phyloP scores from a whole-genome alignment of 2,329 filamentous ascomycete species.

The Grosmannia clavigera region DNA sequence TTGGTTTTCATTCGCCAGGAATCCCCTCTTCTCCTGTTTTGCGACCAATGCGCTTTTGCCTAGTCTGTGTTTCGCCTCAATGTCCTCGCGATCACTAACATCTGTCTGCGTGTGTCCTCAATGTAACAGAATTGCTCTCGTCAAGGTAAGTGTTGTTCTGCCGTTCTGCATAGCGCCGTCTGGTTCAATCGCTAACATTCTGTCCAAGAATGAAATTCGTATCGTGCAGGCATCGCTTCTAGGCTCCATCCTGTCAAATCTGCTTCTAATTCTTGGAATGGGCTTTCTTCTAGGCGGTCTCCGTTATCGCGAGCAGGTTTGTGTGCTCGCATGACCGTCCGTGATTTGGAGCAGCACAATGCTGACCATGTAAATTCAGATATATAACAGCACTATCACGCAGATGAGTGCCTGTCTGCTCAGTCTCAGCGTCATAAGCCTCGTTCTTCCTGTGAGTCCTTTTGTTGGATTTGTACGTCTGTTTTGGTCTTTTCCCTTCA shows the following conservation, averaged over 20 bases:
- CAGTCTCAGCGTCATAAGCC: conserved; percentile 79
- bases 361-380: conserved; percentile 26
- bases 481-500: too few relatives aligned
- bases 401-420: conserved; percentile 93
- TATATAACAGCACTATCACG: conserved; percentile 91
- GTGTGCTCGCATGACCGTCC: conserved; percentile 8
- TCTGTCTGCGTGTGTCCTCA: conserved; percentile 11
- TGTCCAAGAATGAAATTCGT: conserved; percentile 59
- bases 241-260: conserved; percentile 79
- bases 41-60: not conserved
- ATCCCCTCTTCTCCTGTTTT: not conserved
- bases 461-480: not conserved
- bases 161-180: not conserved
- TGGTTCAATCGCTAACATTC: conserved; percentile 14
- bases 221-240: conserved; percentile 86
- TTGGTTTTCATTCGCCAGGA: conserved; percentile 1
- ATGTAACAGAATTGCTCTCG: conserved; percentile 54
- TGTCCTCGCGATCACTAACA: conserved; percentile 19
- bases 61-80: not conserved
- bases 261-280: conserved; percentile 85
- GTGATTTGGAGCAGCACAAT: not conserved
- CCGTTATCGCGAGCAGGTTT: conserved; percentile 72
- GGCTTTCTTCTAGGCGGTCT: conserved; percentile 77
- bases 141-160: conserved; percentile 40
- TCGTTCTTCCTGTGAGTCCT: conserved; percentile 61